Conservation (phyloP, 2,329 filamentous ascomycete species). For the Fonsecaea multimorphosa region DNA sequence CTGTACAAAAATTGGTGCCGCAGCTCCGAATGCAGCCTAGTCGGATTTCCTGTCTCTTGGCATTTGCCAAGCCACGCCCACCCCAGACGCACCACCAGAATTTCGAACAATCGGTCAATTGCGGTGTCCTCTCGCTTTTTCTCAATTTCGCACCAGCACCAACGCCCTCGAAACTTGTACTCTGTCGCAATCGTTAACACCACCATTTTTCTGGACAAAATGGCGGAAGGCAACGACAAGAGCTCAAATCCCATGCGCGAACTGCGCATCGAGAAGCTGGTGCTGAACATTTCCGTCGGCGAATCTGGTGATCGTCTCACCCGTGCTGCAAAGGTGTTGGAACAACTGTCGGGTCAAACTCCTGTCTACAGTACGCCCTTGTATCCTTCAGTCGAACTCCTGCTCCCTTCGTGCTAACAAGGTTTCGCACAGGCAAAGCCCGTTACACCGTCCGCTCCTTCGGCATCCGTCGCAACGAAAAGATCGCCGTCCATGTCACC, state of each 20-base stretch:
- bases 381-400: constrained; percentile 16
- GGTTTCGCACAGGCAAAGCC: constrained; percentile 79
- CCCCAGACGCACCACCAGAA: constrained; percentile 11
- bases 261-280: constrained; percentile 98
- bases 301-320: constrained; percentile 99
- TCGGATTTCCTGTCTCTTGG: constrained; percentile 7
- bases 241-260: constrained; percentile 98
- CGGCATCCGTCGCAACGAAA: constrained; percentile 99
- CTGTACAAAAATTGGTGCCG: constrained; percentile 15
- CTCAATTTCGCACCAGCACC: constrained; percentile 8
- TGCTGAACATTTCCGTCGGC: constrained; percentile 99
- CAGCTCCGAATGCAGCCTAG: constrained; percentile 21
- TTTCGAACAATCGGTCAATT: constrained; percentile 3
- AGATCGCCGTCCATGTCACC: constrained; percentile 99
- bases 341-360: constrained; percentile 99
- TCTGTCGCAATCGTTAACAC: constrained; percentile 43
- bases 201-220: constrained; percentile 39
- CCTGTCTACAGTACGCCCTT: constrained; percentile 92
- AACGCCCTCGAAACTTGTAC: constrained; percentile 15
- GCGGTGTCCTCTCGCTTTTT: neutral
- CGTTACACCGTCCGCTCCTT: constrained; percentile 99
- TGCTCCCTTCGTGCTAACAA: constrained; percentile 7
- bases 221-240: constrained; percentile 77
- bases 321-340: constrained; percentile 99
- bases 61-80: constrained; percentile 18